Evolutionary conservation across 345 rosid genomes (phyloP).

Genomic region (Durio zibethinus): DNA sequence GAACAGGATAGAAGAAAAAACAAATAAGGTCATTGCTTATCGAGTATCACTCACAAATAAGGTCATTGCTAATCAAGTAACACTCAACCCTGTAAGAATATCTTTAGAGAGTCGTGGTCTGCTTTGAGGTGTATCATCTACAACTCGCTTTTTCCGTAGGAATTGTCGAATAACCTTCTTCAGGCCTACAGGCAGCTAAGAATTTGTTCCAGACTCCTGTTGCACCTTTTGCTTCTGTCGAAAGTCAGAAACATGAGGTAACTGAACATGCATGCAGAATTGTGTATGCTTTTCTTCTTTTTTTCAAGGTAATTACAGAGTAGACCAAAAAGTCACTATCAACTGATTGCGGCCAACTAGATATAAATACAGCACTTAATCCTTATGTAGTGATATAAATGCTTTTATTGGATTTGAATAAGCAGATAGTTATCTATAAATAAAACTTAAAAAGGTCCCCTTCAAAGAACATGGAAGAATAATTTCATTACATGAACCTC

Average conservation of each 20-base stretch:
- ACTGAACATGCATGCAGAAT: neutral
- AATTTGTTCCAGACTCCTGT: constrained; percentile 35
- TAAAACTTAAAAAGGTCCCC: neutral
- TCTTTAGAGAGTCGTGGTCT: constrained; percentile 67
- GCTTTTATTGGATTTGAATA: neutral
- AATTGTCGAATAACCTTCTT: constrained; percentile 58
- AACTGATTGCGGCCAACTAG: neutral
- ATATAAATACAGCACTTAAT: neutral
- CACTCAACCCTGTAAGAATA: constrained; percentile 62
- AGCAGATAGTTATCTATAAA: neutral
- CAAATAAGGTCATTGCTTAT: no score
- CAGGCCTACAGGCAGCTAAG: constrained; percentile 31
- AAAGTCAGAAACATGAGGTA: constrained; percentile 5
- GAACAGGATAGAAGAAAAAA: neutral
- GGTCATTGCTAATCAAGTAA: neutral
- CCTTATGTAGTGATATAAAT: neutral
- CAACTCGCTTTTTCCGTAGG: constrained; percentile 66
- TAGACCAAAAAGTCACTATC: neutral
- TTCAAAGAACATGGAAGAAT: neutral
- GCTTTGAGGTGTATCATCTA: constrained; percentile 36
- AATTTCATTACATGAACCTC: neutral
- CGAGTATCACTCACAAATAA: neutral
- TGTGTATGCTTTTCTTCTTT: neutral
- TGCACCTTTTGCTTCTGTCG: constrained; percentile 66
- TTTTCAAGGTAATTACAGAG: neutral